Percentiles rank a stretch among this genome's conserved stretches.
Conservation (phyloP, 2,329 filamentous ascomycete genomes). For the Rutstroemia sydowiana region DNA sequence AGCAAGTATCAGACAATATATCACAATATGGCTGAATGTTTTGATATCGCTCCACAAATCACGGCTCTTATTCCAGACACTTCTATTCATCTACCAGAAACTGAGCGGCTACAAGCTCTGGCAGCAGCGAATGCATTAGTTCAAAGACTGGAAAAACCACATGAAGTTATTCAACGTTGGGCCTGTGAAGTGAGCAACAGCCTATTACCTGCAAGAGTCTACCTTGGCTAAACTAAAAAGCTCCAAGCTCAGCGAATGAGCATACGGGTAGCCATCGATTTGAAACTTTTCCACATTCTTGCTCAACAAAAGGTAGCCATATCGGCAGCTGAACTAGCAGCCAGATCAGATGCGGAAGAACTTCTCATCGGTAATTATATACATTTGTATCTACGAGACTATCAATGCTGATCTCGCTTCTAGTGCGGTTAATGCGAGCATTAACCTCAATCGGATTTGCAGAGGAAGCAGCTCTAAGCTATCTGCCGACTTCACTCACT, state of each 20-base stretch:
- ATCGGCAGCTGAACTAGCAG: neutral
- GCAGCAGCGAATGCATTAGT: neutral
- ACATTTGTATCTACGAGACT: neutral
- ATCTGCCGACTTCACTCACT: neutral
- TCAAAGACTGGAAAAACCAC: neutral
- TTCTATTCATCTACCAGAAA: neutral
- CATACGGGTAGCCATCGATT: neutral
- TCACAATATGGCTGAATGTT: no score
- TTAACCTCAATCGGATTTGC: neutral
- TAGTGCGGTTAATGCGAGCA: neutral
- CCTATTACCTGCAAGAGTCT: neutral
- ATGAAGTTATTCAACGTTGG: neutral
- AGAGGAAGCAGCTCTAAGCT: neutral
- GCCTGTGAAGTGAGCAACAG: neutral
- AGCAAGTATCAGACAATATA: no score
- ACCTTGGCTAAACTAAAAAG: neutral
- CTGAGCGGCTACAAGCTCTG: neutral
- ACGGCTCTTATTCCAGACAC: no score
- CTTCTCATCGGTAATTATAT: neutral
- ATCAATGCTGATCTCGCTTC: neutral
- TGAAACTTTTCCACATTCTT: neutral
- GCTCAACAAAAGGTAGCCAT: neutral
- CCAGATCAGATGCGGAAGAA: neutral
- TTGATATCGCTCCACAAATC: no score
- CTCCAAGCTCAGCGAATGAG: neutral